Percentiles rank a stretch among this genome's conserved stretches.
These are phyloP conservation scores for Mycena indigotica DNA, from an alignment of 768 basidiomycete species.

Conservation along the genomic window DNA sequence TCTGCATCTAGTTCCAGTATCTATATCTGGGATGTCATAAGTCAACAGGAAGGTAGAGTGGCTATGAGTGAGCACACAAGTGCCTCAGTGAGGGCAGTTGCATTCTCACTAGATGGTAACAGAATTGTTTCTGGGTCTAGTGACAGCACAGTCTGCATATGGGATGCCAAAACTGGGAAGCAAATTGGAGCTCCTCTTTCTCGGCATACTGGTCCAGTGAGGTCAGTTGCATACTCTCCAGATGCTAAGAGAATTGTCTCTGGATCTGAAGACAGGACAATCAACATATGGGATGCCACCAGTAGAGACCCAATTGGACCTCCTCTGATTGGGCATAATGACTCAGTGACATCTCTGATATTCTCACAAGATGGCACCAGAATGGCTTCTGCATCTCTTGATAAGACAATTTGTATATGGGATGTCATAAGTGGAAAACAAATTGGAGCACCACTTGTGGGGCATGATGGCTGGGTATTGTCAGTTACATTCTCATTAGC, in stretches of 20 bases:
- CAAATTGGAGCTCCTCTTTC: not conserved
- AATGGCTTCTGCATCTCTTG: not conserved
- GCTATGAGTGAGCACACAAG: not conserved
- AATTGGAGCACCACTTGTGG: not conserved
- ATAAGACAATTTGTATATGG: slow-evolving; percentile 2
- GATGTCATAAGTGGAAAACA: not conserved
- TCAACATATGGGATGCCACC: not conserved
- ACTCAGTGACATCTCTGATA: not conserved
- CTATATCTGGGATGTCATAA: not conserved
- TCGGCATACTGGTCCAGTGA: not conserved
- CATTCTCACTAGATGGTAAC: not conserved
- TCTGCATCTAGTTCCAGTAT: not conserved
- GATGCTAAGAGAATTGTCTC: not conserved
- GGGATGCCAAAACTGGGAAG: not conserved
- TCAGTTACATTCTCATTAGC: slow-evolving; percentile 3
- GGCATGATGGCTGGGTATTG: not conserved
- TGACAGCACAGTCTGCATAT: not conserved
- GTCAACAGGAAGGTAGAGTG: not conserved
- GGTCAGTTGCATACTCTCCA: not conserved
- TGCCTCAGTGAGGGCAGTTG: not conserved
- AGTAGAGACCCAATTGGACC: not conserved
- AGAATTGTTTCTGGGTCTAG: not conserved
- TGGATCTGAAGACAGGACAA: not conserved
- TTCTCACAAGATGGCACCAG: slow-evolving; percentile 9
- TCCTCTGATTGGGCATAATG: not conserved